Evolutionary conservation across 208 protist species (phyloP).

Genomic region (Perkinsela sp.): DNA sequence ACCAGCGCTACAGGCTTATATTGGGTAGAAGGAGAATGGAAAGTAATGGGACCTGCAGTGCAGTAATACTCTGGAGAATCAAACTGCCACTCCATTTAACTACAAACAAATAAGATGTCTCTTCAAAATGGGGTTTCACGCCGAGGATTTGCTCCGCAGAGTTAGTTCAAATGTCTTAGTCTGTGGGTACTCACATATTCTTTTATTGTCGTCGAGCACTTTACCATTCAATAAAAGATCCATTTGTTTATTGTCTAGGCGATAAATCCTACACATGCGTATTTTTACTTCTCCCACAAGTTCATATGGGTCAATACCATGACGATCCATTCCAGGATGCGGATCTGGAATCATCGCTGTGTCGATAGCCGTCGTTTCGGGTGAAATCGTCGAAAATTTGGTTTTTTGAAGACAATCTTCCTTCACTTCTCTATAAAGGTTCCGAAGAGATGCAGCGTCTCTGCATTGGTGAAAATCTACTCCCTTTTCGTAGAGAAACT

Average conservation of each 20-base stretch:
- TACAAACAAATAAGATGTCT: no score
- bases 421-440: constrained; percentile 36
- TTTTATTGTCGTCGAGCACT: constrained; percentile 44
- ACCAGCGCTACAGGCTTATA: no score
- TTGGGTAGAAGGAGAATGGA: no score
- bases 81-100: no score
- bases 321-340: constrained; percentile 49
- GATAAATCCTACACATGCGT: constrained; percentile 35
- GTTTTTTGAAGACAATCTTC: constrained; percentile 2
- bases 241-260: constrained; percentile 27
- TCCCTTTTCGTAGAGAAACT: constrained; percentile 43
- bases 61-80: no score
- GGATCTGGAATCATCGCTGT: constrained; percentile 34
- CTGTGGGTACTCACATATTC: constrained; percentile 49
- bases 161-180: neutral
- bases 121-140: no score
- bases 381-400: constrained; percentile 11
- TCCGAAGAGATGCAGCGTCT: constrained; percentile 32
- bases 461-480: constrained; percentile 62
- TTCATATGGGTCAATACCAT: constrained; percentile 65
- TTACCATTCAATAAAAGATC: constrained; percentile 53
- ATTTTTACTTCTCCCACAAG: constrained; percentile 49
- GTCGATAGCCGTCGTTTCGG: constrained; percentile 16
- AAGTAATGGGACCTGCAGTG: no score
- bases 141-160: neutral